Conservation (phyloP, 768 basidiomycete genomes). For the Rhodotorula diobovata region DNA sequence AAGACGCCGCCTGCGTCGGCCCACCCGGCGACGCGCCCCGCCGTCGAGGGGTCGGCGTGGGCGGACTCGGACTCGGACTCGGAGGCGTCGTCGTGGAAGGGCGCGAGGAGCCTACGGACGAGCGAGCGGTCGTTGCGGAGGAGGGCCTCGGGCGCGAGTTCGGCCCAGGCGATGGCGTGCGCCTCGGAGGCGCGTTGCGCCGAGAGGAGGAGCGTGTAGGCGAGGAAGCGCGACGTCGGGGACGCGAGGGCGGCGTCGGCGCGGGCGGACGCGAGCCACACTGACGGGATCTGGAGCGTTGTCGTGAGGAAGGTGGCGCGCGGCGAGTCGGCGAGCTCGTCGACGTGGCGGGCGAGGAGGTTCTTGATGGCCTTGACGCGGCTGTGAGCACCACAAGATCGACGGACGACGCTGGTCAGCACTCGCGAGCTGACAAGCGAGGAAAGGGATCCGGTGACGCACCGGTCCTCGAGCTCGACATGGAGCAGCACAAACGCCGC, state of each 20-base stretch:
- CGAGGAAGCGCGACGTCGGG: conserved; percentile 56
- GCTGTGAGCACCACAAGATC: conserved; percentile 51
- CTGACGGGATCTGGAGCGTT: conserved; percentile 70
- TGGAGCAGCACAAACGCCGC: conserved; percentile 85
- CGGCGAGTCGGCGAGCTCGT: conserved; percentile 27
- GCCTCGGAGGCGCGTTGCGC: conserved; percentile 69
- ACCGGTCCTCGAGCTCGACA: conserved; percentile 75
- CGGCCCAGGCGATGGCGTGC: conserved; percentile 75
- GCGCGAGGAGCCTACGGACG: conserved; percentile 63
- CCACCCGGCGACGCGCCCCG: conserved; percentile 72
- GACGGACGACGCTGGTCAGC: too few species aligned
- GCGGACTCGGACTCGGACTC: too few species aligned
- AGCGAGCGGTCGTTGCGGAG: conserved; percentile 64
- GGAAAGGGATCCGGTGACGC: conserved; percentile 42
- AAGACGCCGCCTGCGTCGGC: conserved; percentile 75
- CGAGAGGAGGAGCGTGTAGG: conserved; percentile 69
- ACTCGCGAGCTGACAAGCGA: neutral
- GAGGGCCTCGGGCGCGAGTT: conserved; percentile 82
- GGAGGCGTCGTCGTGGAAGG: conserved; percentile 58
- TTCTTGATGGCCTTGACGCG: conserved; percentile 78
- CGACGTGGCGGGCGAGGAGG: conserved; percentile 60
- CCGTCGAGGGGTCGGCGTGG: conserved; percentile 76
- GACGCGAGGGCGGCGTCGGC: neutral
- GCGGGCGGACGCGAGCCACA: conserved; percentile 80
- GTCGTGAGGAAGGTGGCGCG: conserved; percentile 52